These are phyloP conservation scores for Lasiosphaeria miniovina DNA, from an alignment of 495 filamentous ascomycete species.

Conservation along the genomic window DNA sequence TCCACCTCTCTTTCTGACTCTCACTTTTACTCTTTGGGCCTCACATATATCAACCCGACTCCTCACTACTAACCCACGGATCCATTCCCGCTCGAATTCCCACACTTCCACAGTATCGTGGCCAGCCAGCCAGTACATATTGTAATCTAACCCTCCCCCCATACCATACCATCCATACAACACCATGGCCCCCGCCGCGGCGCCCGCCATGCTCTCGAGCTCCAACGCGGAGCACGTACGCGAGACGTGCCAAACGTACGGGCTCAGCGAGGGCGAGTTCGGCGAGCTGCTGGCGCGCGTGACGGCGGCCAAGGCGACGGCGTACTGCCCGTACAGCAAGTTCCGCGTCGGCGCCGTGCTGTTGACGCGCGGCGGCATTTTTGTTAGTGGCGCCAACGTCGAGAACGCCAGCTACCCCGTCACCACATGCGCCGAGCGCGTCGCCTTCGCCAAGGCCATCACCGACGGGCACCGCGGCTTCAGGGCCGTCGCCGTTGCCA, in stretches of 20 bases:
- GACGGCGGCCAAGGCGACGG: slow-evolving; percentile 63
- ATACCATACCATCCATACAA: slow-evolving; percentile 2
- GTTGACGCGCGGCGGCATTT: slow-evolving; percentile 60
- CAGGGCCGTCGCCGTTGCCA: slow-evolving; percentile 81
- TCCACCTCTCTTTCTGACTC: too few species aligned
- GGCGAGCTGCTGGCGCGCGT: slow-evolving; percentile 55
- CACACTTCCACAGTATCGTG: too few species aligned
- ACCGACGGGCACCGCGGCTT: slow-evolving; percentile 64
- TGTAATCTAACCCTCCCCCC: not conserved
- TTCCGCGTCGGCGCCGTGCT: slow-evolving; percentile 89
- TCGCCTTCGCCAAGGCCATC: slow-evolving; percentile 79
- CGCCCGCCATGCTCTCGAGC: slow-evolving; percentile 22
- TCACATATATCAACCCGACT: too few species aligned
- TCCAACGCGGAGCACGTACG: slow-evolving; percentile 24
- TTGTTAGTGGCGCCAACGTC: slow-evolving; percentile 77
- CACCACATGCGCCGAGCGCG: slow-evolving; percentile 89
- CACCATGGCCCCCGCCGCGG: slow-evolving; percentile 10
- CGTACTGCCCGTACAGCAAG: slow-evolving; percentile 90
- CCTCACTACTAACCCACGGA: too few species aligned
- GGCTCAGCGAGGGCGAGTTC: slow-evolving; percentile 59
- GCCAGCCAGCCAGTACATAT: not conserved
- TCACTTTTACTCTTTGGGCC: too few species aligned
- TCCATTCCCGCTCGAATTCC: too few species aligned
- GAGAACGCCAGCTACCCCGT: slow-evolving; percentile 94
- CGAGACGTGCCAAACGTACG: slow-evolving; percentile 37